Conservation (phyloP, 2,329 filamentous ascomycete species). For the Diaporthe ampelina region DNA sequence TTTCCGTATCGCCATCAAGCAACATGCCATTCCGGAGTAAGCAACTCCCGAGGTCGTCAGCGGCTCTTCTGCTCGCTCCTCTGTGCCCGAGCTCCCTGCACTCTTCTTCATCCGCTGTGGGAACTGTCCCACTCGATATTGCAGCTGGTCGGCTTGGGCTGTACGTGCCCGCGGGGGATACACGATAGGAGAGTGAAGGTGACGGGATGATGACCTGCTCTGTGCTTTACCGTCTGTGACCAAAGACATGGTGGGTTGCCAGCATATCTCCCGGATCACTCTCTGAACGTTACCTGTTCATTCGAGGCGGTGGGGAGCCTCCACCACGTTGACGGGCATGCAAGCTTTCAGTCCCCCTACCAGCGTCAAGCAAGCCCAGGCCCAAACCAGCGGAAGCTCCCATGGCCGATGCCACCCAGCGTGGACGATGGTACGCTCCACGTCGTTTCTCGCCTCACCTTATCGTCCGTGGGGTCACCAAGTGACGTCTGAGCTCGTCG, state of each 20-base stretch:
- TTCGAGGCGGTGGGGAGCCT: not conserved
- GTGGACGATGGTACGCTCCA: conserved; percentile 7
- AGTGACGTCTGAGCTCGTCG: conserved; percentile 9
- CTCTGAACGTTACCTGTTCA: not conserved
- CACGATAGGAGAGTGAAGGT: not conserved
- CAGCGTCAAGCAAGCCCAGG: not conserved
- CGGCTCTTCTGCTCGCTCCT: not conserved
- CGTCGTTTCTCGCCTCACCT: conserved; percentile 24
- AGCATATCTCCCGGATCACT: not conserved
- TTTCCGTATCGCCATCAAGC: conserved; percentile 1
- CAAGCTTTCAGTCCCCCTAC: not conserved
- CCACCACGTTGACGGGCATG: not conserved
- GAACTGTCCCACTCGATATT: conserved; percentile 19
- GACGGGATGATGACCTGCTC: not conserved
- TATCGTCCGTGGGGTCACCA: conserved; percentile 9
- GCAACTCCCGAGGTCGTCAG: not conserved
- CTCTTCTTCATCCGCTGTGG: not conserved
- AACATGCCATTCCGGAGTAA: conserved; percentile 11
- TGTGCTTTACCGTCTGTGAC: not conserved
- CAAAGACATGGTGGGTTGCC: not conserved
- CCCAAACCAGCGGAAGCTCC: conserved; percentile 22
- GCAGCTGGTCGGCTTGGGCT: not conserved
- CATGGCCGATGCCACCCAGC: conserved; percentile 8
- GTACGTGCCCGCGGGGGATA: conserved; percentile 7
- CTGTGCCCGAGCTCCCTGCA: not conserved